These are phyloP conservation scores for Plasmodiophora brassicae DNA, from an alignment of 208 protist genomes.

Conservation along the genomic window DNA sequence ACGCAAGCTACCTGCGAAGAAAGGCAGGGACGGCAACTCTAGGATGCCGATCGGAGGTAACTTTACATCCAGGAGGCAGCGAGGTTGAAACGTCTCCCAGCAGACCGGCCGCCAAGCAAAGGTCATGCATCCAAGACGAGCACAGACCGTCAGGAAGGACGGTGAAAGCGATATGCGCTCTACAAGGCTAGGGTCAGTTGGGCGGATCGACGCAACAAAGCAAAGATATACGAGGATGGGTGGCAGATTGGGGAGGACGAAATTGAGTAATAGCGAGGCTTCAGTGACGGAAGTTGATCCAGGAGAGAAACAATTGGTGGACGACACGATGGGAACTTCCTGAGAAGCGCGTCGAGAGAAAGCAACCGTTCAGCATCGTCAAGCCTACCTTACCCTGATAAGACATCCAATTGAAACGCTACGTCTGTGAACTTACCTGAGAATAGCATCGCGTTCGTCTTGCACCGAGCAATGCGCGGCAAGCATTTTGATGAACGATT, in stretches of 20 bases:
- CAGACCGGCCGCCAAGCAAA: background rate
- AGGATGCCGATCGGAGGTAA: background rate
- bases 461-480: background rate
- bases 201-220: no score
- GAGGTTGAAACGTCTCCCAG: background rate
- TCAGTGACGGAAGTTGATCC: background rate
- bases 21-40: no score
- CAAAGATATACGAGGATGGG: no score
- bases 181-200: no score
- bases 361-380: no score
- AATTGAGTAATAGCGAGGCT: constrained; percentile 21
- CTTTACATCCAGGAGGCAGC: background rate
- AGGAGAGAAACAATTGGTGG: background rate
- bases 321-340: background rate
- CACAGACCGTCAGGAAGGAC: background rate
- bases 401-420: background rate
- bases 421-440: background rate
- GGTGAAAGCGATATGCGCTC: background rate
- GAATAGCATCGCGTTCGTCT: background rate
- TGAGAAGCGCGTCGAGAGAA: no score
- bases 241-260: background rate
- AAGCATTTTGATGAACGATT: background rate
- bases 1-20: no score
- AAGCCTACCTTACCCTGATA: no score
- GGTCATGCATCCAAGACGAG: background rate